Evolutionary conservation across 2,329 filamentous ascomycete species (phyloP), one percentile per base, ranked within the genome.

Genomic region (Exophiala sp.): DNA sequence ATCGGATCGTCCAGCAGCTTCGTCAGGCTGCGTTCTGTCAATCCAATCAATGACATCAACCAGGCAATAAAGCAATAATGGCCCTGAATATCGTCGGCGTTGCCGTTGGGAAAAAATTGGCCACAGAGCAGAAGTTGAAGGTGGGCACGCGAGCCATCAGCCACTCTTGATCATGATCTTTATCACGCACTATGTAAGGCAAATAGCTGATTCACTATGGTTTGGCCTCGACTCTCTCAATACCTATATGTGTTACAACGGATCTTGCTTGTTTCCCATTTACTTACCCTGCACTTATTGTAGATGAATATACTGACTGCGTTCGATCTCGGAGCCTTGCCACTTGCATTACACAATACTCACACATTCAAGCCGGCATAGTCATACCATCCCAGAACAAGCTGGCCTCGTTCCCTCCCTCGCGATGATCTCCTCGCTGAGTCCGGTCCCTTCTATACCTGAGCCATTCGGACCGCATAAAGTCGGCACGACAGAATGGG

Each of bases 401-500:
- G n/a, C 16, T 14, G 38, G 7, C 38, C 19, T 41, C 24, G 13
- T 14, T n/a, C 38, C 16, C 8, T 41, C 11, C 32, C 13, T 19
- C 38, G 54, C 13, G 44, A 61, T 57, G 55, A 56, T 61, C 27
- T 57, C 52, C 27, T 54, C 30, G 34, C 47, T 61, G 14, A 60
- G 55, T 61, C 85, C 85, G 0, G 72, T 88, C 3, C 87, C 87
- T 1, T 67, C 75, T 1, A 89, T 94, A 50, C 84, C 87, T 2
- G 72, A 80, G 2, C 91, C 89, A 64, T 82, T 83, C 1, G 88
- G 87, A 0, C 84, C 85, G 0, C 83, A 88, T 72, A 80, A 81
- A 60, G 87, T 93, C 51, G 88, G 87, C 56, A 87, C 84, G 2
- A 73, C 88, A 58, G 88, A 94, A 62, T 75, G 91, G 57, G 88